Percentiles rank a stretch among this genome's conserved stretches.
Conservation (phyloP, 176 grass and related monocot species). For the Urochloa ruziziensis region DNA sequence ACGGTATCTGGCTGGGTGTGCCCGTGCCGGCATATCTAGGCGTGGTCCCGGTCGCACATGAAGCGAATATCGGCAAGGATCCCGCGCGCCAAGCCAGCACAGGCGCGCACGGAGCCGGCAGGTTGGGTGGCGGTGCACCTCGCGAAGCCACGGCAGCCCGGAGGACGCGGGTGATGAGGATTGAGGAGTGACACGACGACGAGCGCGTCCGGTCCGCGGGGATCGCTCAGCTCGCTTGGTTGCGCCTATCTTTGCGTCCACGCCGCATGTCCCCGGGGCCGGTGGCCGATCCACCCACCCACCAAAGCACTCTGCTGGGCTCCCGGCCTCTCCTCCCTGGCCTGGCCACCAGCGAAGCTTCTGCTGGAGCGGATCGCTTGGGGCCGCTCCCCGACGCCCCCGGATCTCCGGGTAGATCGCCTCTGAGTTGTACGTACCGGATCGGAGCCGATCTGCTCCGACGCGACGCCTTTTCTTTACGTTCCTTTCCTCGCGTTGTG, state of each 20-base stretch:
- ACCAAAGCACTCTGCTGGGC: too few relatives aligned
- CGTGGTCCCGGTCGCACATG: slow-evolving; percentile 43
- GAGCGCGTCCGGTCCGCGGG: not conserved
- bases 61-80: slow-evolving; percentile 34
- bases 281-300: not conserved
- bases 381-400: not conserved
- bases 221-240: slow-evolving; percentile 12
- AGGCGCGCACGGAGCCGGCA: too few relatives aligned
- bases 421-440: slow-evolving; percentile 26
- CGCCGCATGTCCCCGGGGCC: not conserved
- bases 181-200: too few relatives aligned
- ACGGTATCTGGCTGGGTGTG: not conserved
- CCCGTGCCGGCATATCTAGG: slow-evolving; percentile 28
- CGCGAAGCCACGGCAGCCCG: too few relatives aligned
- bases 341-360: slow-evolving; percentile 48
- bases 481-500: not conserved
- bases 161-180: too few relatives aligned
- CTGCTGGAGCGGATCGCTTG: slow-evolving; percentile 17
- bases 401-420: slow-evolving; percentile 46
- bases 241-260: slow-evolving; percentile 6
- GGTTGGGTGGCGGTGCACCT: too few relatives aligned
- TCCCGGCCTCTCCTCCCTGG: too few relatives aligned
- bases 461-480: slow-evolving; percentile 31
- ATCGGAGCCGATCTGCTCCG: not conserved
- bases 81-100: too few relatives aligned